Evolutionary conservation across 176 grass and related monocot genomes (phyloP).

Genomic region (Carex cristatella): DNA sequence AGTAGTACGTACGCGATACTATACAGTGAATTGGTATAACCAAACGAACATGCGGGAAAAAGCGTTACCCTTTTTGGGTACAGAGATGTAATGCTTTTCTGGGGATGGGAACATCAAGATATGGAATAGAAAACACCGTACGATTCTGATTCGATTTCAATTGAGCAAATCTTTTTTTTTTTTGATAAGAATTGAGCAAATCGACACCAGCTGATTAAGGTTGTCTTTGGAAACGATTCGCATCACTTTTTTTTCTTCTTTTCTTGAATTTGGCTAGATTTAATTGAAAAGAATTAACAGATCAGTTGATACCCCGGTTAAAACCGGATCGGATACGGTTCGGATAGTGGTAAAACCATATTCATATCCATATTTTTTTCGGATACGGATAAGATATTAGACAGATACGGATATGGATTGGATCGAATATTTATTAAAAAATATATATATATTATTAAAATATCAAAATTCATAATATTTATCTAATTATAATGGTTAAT

Average conservation of each 20-base stretch:
- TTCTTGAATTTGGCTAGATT: not conserved
- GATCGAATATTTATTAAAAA: too few relatives aligned
- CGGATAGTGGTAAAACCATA: too few relatives aligned
- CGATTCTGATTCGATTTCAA: not conserved
- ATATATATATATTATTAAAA: too few relatives aligned
- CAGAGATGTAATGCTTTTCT: not conserved
- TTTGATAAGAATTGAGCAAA: not conserved
- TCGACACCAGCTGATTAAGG: not conserved
- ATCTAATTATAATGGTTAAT: too few relatives aligned
- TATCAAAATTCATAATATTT: too few relatives aligned
- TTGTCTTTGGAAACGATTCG: constrained; percentile 3
- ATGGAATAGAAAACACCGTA: constrained; percentile 13
- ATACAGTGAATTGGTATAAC: not conserved
- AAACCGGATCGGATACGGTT: too few relatives aligned
- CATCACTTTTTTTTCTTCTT: not conserved
- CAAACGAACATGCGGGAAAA: not conserved
- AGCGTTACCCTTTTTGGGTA: not conserved
- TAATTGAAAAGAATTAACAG: not conserved
- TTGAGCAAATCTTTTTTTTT: not conserved
- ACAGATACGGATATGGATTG: too few relatives aligned
- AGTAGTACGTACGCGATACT: not conserved
- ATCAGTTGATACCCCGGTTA: not conserved
- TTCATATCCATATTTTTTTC: too few relatives aligned
- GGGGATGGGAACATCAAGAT: not conserved
- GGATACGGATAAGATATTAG: too few relatives aligned